Evolutionary conservation across 495 filamentous ascomycete genomes (phyloP).

Genomic region (Aspergillus sclerotioniger): DNA sequence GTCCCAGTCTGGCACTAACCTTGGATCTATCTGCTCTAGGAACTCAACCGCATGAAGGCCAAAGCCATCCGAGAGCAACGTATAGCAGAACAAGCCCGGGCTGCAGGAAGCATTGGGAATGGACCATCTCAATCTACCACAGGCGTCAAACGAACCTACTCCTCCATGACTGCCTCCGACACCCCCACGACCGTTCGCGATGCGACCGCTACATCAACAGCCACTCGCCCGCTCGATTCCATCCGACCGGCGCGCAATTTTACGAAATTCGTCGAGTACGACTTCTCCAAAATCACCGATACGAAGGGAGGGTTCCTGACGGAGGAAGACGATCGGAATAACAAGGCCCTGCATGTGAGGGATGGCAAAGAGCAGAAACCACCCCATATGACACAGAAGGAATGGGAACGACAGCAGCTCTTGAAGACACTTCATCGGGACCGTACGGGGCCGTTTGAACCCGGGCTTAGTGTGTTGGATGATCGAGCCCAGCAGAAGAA

Average conservation of each 20-base stretch:
- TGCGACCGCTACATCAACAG: slow-evolving; percentile 50
- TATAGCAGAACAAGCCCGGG: slow-evolving; percentile 51
- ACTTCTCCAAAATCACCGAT: slow-evolving; percentile 96
- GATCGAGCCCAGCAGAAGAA: slow-evolving; percentile 61
- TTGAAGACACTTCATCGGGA: slow-evolving; percentile 64
- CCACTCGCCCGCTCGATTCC: slow-evolving; percentile 46
- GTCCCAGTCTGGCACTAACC: slow-evolving; percentile 10
- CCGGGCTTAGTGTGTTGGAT: slow-evolving; percentile 69
- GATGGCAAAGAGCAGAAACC: slow-evolving; percentile 66
- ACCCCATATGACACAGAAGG: slow-evolving; percentile 81
- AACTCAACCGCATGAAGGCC: slow-evolving; percentile 86
- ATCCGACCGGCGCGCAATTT: slow-evolving; percentile 80
- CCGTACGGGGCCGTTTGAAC: slow-evolving; percentile 82
- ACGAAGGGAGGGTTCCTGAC: slow-evolving; percentile 94
- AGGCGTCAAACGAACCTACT: slow-evolving; percentile 61
- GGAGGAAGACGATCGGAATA: slow-evolving; percentile 84
- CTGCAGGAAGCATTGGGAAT: slow-evolving; percentile 16
- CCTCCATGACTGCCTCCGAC: slow-evolving; percentile 58
- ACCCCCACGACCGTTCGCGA: slow-evolving; percentile 66
- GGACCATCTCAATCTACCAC: slow-evolving; percentile 32
- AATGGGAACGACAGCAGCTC: slow-evolving; percentile 85
- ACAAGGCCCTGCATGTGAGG: slow-evolving; percentile 65
- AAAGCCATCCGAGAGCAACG: slow-evolving; percentile 79
- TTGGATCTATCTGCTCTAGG: slow-evolving; percentile 46
- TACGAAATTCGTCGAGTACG: slow-evolving; percentile 90